These are phyloP conservation scores for Talaromyces sp. DNA, from an alignment of 2,329 filamentous ascomycete genomes.

Conservation along the genomic window DNA sequence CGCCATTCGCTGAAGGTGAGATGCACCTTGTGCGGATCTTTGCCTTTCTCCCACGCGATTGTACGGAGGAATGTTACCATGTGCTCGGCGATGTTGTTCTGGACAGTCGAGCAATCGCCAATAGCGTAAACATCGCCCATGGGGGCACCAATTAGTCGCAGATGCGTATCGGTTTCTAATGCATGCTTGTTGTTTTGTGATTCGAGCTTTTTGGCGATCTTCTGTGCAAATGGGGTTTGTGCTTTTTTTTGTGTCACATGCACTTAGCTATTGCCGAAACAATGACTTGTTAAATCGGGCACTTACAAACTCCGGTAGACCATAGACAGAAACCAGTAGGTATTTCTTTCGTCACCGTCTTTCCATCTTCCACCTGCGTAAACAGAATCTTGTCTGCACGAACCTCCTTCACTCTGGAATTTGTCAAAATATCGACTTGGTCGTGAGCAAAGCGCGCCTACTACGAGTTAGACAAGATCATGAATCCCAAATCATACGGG, in stretches of 20 bases:
- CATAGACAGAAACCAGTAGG: slow-evolving; percentile 95
- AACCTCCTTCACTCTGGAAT: slow-evolving; percentile 89
- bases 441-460: slow-evolving; percentile 79
- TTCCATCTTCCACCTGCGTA: slow-evolving; percentile 73
- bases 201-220: slow-evolving; percentile 69
- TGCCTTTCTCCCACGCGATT: slow-evolving; percentile 85
- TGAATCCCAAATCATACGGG: not conserved
- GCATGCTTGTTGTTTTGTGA: slow-evolving; percentile 83
- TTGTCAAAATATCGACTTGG: slow-evolving; percentile 84
- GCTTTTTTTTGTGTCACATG: slow-evolving; percentile 32
- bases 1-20: slow-evolving; percentile 88
- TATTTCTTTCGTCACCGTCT: slow-evolving; percentile 79
- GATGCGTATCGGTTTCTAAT: slow-evolving; percentile 88
- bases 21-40: slow-evolving; percentile 81
- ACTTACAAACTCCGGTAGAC: slow-evolving; percentile 78
- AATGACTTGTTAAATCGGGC: not conserved
- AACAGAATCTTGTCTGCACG: slow-evolving; percentile 78
- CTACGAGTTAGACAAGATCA: slow-evolving; percentile 6
- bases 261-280: not conserved
- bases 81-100: slow-evolving; percentile 93
- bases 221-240: slow-evolving; percentile 74
- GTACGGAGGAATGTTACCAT: slow-evolving; percentile 84
- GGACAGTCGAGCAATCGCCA: slow-evolving; percentile 91
- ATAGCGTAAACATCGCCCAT: slow-evolving; percentile 94
- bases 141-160: slow-evolving; percentile 81